Base-by-base conservation (phyloP, 495 filamentous ascomycete genomes). In the Cudoniella acicularis region DNA sequence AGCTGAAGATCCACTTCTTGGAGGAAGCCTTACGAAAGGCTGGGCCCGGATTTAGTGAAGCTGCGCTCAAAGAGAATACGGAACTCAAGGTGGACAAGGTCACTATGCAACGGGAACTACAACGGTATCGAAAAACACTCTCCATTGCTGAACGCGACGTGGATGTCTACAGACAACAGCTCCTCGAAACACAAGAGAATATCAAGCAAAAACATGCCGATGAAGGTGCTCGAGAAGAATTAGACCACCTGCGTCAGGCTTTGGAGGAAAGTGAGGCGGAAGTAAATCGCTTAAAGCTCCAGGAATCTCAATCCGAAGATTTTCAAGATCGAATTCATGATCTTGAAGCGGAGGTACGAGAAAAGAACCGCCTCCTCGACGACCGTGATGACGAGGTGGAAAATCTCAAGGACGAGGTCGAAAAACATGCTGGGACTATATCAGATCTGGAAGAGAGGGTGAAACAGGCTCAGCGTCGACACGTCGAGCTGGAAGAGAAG, bases 11-110 rank as follows among this genome's bases (percentile, higher is more conserved):
- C 49, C 87, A 91, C 68, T 90, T 90, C 66, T 78, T 91, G 62
- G 86, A 90, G 64, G 86, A 91, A 51, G 85, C 88, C 22, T 69
- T 98, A 16, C 80, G 87, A 40, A 96, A 93, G 68, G 82, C 86
- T 22, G 95, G 94, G 0, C 92, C 91, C 1, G 87, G 88, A 30
- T 91, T 90, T 76, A 92, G 91, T 68, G 87, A 93, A 63, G 82
- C 83, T 20, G 90, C 95, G 0, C 74, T 98, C 11, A 88, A 88
- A 67, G 94, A 98, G 73, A 98, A 98, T 64, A 93, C 92, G 17
- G 92, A 96, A 59, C 83, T 98, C 42, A 97, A 97, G 73, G 89
- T 96, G 52, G 84, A 92, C 68, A 87, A 87, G 68, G 79, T 93
- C 53, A 92, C 89, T 1, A 87, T 98, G 80, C 85, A 92, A 66